Base-by-base conservation (phyloP, 441 rosid species). In the Daphne laureola region DNA sequence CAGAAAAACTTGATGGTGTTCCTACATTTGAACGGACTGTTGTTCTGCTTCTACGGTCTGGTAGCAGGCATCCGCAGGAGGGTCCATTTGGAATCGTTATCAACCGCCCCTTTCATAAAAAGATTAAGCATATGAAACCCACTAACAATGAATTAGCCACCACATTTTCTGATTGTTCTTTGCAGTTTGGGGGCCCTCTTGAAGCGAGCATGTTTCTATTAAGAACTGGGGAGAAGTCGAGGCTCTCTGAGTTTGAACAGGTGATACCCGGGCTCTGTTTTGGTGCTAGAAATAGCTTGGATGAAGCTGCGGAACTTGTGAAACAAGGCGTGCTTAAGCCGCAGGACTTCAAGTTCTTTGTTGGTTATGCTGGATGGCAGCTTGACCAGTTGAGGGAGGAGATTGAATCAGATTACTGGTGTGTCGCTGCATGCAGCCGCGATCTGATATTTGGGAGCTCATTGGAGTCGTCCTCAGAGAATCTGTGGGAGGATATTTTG, bases 361-460 rank as follows among this genome's bases (percentile, higher is more conserved):
- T 73, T 46, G 98, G 98, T 49, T 86, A 88, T 26, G 86, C 96
- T 0, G 96, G 96, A 21, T 91, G 98, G 96, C 93, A 86, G 66
- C 79, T 79, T 47, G 96, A 84, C 72, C 98, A 88, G 58, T 65
- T 88, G 69, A 84, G 78, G 63, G 91, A 82, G 72, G 98, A 91
- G 76, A 88, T 86, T 1, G 85, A 86, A 59, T 86, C 79, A 11
- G 77, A 81, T 65, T 86, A 72, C 43, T 91, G 98, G 98, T 68
- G 76, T 43, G 87, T 86, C 1, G 95, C 95, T 44, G 81, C 95
- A 0, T 91, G 96, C 52, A 88, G 98, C 77, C 71, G 84, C 2
- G 68, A 86, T 72, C 70, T 88, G 65, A 76, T 86, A 35, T 84
- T 72, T 9, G 86, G 80, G 36, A 75, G 53, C 52, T 68, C 79